Evolutionary conservation across 1,139 yeast species (phyloP).

Genomic region (Scheffersomyces stambukii): DNA sequence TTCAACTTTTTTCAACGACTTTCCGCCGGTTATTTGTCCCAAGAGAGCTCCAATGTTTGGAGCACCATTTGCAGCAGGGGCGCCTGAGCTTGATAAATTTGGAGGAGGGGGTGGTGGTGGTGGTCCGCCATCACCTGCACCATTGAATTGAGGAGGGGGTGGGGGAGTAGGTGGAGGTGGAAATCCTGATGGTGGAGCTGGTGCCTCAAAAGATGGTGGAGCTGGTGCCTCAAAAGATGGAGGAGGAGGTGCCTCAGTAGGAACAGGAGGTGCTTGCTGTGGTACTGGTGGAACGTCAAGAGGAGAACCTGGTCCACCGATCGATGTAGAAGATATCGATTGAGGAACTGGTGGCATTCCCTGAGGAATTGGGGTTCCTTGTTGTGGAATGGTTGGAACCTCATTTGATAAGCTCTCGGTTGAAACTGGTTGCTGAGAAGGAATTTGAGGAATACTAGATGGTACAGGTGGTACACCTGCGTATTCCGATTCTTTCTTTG

Average conservation of each 20-base stretch:
- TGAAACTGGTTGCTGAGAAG: not conserved
- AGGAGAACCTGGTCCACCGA: constrained; percentile 1
- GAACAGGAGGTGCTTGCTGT: constrained; percentile 4
- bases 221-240: constrained; percentile 9
- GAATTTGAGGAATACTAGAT: constrained; percentile 1
- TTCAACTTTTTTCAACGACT: constrained; percentile 44
- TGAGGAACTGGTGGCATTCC: constrained; percentile 21
- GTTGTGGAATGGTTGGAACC: constrained; percentile 9
- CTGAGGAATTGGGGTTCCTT: constrained; percentile 16
- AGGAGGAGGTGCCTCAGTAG: constrained; percentile 12
- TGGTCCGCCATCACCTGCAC: constrained; percentile 16
- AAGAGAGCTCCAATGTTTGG: constrained; percentile 45
- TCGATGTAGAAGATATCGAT: not conserved
- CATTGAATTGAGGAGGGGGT: constrained; percentile 16
- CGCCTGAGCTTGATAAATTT: constrained; percentile 9
- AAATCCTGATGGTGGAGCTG: constrained; percentile 12
- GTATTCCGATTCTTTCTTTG: no score
- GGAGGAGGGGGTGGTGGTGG: constrained; percentile 19
- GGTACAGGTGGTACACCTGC: no score
- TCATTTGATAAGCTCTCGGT: no score
- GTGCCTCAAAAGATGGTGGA: constrained; percentile 11
- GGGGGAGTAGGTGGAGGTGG: constrained; percentile 13
- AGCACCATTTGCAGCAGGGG: constrained; percentile 22
- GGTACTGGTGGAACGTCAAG: constrained; percentile 4
- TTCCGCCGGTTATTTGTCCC: constrained; percentile 56